phyloP scores from a whole-genome alignment of 768 basidiomycete genomes.

The Serendipita sp. region DNA sequence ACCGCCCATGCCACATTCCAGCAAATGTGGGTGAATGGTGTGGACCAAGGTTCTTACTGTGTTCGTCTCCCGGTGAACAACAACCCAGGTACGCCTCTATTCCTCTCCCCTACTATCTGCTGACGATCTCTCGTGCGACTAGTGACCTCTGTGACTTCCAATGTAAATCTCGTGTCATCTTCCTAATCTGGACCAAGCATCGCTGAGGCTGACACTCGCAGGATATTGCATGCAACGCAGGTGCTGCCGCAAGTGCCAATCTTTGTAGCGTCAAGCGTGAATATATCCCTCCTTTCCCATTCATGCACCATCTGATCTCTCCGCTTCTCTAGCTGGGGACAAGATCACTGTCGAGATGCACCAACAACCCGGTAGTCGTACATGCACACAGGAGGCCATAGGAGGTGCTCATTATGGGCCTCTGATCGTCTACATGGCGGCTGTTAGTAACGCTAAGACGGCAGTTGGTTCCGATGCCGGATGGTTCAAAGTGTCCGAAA shows the following conservation, averaged over 20 bases:
- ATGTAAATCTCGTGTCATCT: background rate
- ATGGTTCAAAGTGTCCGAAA: conserved; percentile 7
- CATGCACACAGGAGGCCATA: conserved; percentile 5
- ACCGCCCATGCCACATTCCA: background rate
- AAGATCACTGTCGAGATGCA: conserved; percentile 8
- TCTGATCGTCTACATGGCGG: background rate
- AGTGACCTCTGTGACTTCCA: background rate
- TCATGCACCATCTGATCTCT: background rate
- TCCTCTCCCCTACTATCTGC: background rate
- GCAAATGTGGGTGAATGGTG: conserved; percentile 6
- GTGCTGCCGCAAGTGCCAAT: background rate
- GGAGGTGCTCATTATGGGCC: conserved; percentile 6
- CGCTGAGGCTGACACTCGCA: background rate
- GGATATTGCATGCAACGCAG: conserved; percentile 6
- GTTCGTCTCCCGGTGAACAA: background rate
- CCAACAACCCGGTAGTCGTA: conserved; percentile 6
- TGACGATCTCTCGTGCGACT: background rate
- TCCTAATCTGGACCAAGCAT: background rate
- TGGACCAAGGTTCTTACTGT: background rate
- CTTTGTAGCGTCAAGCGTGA: conserved; percentile 1
- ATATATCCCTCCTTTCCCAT: background rate
- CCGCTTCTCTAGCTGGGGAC: conserved; percentile 3
- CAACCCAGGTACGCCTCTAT: background rate
- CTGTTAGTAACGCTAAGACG: background rate
- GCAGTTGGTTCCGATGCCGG: background rate